Base-by-base conservation (phyloP, 768 basidiomycete species). In the Suillus ampliporus region DNA sequence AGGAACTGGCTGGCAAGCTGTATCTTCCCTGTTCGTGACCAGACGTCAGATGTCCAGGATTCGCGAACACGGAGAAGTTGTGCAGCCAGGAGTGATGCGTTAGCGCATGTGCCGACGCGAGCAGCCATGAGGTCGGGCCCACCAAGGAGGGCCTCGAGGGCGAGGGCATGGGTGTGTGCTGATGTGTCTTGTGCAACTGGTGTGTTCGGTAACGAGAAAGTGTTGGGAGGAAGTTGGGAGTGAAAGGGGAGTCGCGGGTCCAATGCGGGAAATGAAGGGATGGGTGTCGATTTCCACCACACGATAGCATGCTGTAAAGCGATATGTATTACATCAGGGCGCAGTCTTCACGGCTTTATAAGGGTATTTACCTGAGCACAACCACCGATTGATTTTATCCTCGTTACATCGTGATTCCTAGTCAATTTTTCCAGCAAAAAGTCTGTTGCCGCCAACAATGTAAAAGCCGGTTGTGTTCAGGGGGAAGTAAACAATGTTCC, bases 261-360 rank as follows among this genome's bases (percentile, higher is more conserved):
- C 56, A 94, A 79, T 19, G 87, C 83, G 26, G 90, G 89, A 58
- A 94, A 80, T 9, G 87, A 87, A 15, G 88, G 86, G 14, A 91
- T 83, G 11, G 91, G 84, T 9, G 87, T 89, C 1, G 90, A 87
- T 76, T 91, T 92, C 91, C 92, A 94, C 90, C 91, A 94, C 44
- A 94, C 92, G 21, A 92, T 80, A 4, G 91, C 90, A 71, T 89
- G 87, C 87, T 80, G 63, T 31, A 41, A 44, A 51, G 35, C 15
- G 15, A 8, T 60, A 56, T 52, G 62, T 62, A 57, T 58, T 53
- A 60, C 60, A 57, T 57, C 13, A 48, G 35, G 38, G 46, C 5
- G 26, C 6, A 34, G 15, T 41, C 31, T 21, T 38, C 34, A 51
- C 19, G 4, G 17, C 34, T 19, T 38, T n/a, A 34, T 44, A 77